These are phyloP conservation scores for Withania somnifera DNA, from an alignment of 305 asterid species.

Conservation along the genomic window DNA sequence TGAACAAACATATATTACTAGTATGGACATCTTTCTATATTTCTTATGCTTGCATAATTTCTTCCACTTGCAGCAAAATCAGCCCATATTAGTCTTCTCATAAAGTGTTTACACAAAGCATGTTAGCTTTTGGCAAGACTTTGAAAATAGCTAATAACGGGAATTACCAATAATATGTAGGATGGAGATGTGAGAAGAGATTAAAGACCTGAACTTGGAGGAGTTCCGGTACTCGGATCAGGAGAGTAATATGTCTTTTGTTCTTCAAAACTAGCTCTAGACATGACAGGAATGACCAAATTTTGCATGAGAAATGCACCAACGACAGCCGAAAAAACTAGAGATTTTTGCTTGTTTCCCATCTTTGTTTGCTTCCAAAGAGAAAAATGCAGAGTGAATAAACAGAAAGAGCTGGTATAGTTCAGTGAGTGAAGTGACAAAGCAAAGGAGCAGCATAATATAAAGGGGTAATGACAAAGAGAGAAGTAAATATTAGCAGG, in stretches of 20 bases:
- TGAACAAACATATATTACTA: too few species aligned
- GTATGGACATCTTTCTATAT: background rate
- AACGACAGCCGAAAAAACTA: constrained; percentile 36
- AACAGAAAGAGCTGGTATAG: constrained; percentile 1
- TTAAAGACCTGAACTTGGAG: constrained; percentile 17
- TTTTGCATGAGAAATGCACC: constrained; percentile 42
- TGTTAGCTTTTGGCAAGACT: background rate
- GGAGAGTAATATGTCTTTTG: constrained; percentile 56
- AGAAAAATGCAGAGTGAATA: constrained; percentile 19
- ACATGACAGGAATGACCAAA: constrained; percentile 27
- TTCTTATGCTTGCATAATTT: background rate
- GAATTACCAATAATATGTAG: background rate
- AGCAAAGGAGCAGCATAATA: constrained; percentile 23
- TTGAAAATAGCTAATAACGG: background rate
- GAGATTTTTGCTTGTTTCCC: constrained; percentile 28
- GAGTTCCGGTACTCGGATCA: constrained; percentile 33
- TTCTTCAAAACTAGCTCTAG: constrained; percentile 30
- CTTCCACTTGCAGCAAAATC: background rate
- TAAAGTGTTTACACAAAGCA: background rate
- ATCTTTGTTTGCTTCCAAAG: background rate
- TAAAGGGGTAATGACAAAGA: constrained; percentile 28
- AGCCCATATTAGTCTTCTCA: background rate
- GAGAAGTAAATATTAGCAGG: constrained; percentile 56
- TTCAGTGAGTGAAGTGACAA: constrained; percentile 23
- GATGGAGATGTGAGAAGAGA: background rate